Percentiles rank a stretch among this genome's conserved stretches.
phyloP scores from a whole-genome alignment of 371 early-diverging fungal genomes.

The Coemansia sp. region DNA sequence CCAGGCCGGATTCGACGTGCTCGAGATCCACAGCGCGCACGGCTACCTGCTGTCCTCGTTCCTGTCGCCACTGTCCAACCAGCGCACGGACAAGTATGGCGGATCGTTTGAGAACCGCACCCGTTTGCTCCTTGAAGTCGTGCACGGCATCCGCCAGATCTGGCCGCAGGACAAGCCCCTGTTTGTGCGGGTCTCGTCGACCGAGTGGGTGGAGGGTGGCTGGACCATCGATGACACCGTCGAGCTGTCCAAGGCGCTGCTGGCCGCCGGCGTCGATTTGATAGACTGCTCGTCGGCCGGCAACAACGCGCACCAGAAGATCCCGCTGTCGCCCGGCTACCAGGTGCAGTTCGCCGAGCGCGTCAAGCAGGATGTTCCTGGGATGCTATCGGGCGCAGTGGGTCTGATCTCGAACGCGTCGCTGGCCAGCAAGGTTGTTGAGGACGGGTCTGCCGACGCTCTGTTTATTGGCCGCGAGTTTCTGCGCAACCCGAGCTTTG shows the following conservation, averaged over 20 bases:
- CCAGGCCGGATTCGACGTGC: conserved; percentile 78
- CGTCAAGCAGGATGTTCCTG: conserved; percentile 60
- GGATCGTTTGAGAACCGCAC: conserved; percentile 77
- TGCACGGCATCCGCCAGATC: conserved; percentile 62
- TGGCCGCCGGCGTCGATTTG: conserved; percentile 70
- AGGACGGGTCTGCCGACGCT: conserved; percentile 69
- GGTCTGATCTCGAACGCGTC: conserved; percentile 68
- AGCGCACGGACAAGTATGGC: conserved; percentile 80
- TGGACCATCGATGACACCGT: conserved; percentile 71
- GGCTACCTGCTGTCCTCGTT: conserved; percentile 81
- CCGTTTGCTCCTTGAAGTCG: conserved; percentile 66
- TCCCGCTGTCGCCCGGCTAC: conserved; percentile 59
- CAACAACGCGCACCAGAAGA: conserved; percentile 55
- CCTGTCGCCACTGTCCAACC: conserved; percentile 75
- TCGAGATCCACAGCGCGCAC: conserved; percentile 85
- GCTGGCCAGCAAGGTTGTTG: conserved; percentile 70
- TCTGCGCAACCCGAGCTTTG: conserved; percentile 68
- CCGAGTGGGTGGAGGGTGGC: conserved; percentile 66
- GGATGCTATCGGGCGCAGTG: conserved; percentile 66
- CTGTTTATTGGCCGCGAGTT: conserved; percentile 74
- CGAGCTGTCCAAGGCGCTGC: conserved; percentile 57
- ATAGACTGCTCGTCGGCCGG: conserved; percentile 75
- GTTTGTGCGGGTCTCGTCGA: conserved; percentile 74
- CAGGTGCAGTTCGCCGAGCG: conserved; percentile 71
- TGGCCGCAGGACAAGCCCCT: conserved; percentile 80